Evolutionary conservation across 805 yeast genomes (phyloP), one percentile per base, ranked within the genome.

Genomic region (Candida insectalens): DNA sequence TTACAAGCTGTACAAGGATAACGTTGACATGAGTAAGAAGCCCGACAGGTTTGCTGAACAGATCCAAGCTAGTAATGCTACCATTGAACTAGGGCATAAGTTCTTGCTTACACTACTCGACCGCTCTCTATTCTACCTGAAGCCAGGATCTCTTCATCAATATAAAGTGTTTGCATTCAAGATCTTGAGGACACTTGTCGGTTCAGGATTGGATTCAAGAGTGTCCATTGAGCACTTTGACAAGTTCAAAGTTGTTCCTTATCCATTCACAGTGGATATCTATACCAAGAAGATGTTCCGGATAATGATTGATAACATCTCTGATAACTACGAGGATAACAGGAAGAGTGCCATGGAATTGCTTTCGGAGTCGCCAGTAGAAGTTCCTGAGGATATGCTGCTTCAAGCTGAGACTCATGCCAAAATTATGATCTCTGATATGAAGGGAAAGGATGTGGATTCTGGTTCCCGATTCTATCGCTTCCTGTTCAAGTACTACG

Each of bases 261-360:
- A 63, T 46, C 75, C 78, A 6, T 74, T 69, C 46, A 41, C 60
- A 16, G 42, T 77, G 1, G 46, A 57, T 0, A 43, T 81, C 1
- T 71, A 64, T 41, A 47, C 54, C 14, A 43, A 44, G 1, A 50
- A 55, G 2, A 42, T 71, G 19, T 47, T 69, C 1, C 57, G 77
- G 32, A 46, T 73, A 6, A 55, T 87, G 33, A 51, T 80, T 14
- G 82, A 79, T 42, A 74, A 74, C 35, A 59, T 83, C 6, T 60
- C 75, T 20, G 79, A 80, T 50, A 78, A 80, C 40, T 87, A 75
- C 54, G 85, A 82, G 36, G 96, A 87, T 49, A 67, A 88, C 14
- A 67, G 97, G 38, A 62, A 64, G 4, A 36, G 49, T 7, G 60
- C 84, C 1, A 65, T 67, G 1, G 40, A 50, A 2, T 35, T 78